Percentiles rank a stretch among this genome's conserved stretches.
Conservation (phyloP, 2,329 filamentous ascomycete species). For the Clonostachys rhizophaga region DNA sequence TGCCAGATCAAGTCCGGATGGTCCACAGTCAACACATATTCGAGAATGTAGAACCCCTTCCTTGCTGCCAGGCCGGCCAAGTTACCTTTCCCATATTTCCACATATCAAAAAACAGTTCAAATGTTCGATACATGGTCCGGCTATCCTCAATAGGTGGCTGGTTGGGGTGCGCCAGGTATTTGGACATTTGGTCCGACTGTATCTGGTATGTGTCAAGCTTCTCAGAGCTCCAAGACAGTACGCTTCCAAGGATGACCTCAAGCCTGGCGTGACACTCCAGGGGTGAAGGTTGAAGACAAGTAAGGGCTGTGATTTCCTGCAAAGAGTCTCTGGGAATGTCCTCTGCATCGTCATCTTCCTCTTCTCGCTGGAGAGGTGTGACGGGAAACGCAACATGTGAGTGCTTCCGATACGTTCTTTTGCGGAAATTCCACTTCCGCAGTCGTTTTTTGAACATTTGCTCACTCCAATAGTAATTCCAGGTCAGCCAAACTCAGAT, state of each 20-base stretch:
- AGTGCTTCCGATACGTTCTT: constrained; percentile 21
- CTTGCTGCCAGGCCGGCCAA: constrained; percentile 28
- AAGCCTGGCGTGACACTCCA: constrained; percentile 13
- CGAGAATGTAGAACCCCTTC: constrained; percentile 25
- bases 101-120: constrained; percentile 28
- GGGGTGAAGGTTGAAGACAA: background rate
- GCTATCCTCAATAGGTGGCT: constrained; percentile 28
- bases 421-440: constrained; percentile 31
- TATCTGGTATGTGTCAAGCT: constrained; percentile 18
- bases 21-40: constrained; percentile 27
- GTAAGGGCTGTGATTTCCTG: background rate
- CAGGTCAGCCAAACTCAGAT: too few species aligned
- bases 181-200: constrained; percentile 26
- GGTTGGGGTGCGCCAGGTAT: constrained; percentile 25
- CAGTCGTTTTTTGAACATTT: constrained; percentile 32
- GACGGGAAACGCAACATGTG: constrained; percentile 9
- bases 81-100: constrained; percentile 24
- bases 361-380: background rate
- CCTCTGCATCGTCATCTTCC: background rate
- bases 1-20: constrained; percentile 31
- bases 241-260: constrained; percentile 25
- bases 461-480: constrained; percentile 14
- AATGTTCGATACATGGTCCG: constrained; percentile 33
- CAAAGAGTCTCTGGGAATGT: background rate
- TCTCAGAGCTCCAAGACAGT: constrained; percentile 24